These are phyloP conservation scores for Phytopythium cucurbitacearum DNA, from an alignment of 352 stramenopile genomes.

Conservation along the genomic window DNA sequence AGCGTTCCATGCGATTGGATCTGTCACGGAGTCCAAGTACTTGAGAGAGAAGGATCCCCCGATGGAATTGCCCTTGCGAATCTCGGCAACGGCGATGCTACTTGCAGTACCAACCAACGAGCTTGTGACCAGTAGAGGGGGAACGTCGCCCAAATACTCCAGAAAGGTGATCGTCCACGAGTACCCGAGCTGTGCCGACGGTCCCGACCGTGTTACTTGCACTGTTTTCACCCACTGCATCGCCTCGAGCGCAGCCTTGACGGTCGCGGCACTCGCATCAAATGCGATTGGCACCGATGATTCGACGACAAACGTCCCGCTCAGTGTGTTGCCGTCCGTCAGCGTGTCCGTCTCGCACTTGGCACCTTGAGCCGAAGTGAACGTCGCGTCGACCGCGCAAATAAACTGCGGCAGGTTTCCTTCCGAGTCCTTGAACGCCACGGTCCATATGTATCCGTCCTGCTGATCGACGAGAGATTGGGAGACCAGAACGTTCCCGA, in stretches of 20 bases:
- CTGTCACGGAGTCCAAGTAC: constrained; percentile 37
- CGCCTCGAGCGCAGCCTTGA: constrained; percentile 50
- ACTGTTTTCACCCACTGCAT: constrained; percentile 62
- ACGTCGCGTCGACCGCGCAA: constrained; percentile 44
- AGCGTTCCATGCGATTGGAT: constrained; percentile 45
- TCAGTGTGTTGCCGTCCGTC: constrained; percentile 71
- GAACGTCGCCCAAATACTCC: constrained; percentile 66
- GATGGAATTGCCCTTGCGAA: constrained; percentile 72
- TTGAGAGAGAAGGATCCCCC: constrained; percentile 52
- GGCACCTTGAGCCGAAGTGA: constrained; percentile 18
- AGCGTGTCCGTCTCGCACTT: constrained; percentile 57
- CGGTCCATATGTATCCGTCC: constrained; percentile 70
- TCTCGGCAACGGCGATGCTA: constrained; percentile 48
- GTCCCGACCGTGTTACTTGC: constrained; percentile 40
- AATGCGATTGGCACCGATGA: constrained; percentile 53
- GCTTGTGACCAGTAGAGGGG: constrained; percentile 47
- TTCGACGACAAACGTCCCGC: constrained; percentile 66
- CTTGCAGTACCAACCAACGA: constrained; percentile 59
- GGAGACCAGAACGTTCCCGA: constrained; percentile 55
- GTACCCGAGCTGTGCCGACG: constrained; percentile 59
- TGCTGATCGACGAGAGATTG: constrained; percentile 60
- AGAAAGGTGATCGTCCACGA: constrained; percentile 76
- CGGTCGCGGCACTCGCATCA: constrained; percentile 33
- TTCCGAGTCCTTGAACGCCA: constrained; percentile 65
- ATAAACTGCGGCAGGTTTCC: constrained; percentile 73